Conservation (phyloP, 371 early-diverging fungal species). For the Mycotypha africana region DNA sequence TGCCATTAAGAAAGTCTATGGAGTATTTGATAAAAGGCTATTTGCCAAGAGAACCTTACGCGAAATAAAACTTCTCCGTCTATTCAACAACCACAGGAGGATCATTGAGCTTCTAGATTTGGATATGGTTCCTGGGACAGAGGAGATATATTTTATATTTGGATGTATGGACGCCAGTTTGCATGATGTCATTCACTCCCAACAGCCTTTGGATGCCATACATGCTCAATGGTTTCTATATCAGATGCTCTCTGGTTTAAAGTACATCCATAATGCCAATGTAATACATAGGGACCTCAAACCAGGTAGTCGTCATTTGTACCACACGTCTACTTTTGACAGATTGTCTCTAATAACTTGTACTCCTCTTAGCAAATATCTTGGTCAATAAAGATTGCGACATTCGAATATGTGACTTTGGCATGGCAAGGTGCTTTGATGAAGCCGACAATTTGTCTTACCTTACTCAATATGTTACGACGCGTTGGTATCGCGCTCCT, state of each 20-base stretch:
- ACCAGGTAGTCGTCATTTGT: too few relatives aligned
- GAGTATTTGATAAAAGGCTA: slow-evolving; percentile 75
- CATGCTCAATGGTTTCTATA: slow-evolving; percentile 98
- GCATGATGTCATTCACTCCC: slow-evolving; percentile 96
- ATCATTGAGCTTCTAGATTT: slow-evolving; percentile 74
- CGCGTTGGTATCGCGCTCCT: slow-evolving; percentile 98
- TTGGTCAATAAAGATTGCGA: slow-evolving; percentile 98
- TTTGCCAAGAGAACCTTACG: slow-evolving; percentile 84
- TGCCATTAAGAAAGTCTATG: slow-evolving; percentile 85
- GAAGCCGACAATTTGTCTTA: slow-evolving; percentile 84
- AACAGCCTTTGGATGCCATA: slow-evolving; percentile 93
- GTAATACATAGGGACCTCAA: slow-evolving; percentile 98
- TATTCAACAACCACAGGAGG: slow-evolving; percentile 90
- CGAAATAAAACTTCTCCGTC: slow-evolving; percentile 83
- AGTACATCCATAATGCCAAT: slow-evolving; percentile 97
- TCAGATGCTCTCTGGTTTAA: slow-evolving; percentile 95
- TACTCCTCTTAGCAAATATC: slow-evolving; percentile 69
- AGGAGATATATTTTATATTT: too few relatives aligned
- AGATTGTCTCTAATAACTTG: too few relatives aligned
- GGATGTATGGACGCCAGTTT: slow-evolving; percentile 99
- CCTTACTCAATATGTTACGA: slow-evolving; percentile 97
- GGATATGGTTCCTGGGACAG: slow-evolving; percentile 50
- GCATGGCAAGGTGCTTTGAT: slow-evolving; percentile 86
- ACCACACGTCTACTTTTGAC: too few relatives aligned
- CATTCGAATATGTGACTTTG: slow-evolving; percentile 93